These are phyloP conservation scores for Huntiella bhutanensis DNA, from an alignment of 2,329 filamentous ascomycete species.

Conservation along the genomic window DNA sequence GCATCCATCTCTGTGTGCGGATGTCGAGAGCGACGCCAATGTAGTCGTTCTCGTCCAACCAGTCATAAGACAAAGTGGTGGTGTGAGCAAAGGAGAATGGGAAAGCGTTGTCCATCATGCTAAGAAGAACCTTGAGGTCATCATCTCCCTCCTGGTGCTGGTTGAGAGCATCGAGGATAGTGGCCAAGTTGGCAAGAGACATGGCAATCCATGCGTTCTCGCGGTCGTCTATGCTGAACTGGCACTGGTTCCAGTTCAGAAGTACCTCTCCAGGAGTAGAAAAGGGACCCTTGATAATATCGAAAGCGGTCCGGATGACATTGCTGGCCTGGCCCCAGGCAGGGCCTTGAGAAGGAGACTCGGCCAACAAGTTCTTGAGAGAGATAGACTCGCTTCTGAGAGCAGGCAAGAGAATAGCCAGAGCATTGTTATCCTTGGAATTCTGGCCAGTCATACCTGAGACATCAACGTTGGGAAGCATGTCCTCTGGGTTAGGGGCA, in stretches of 20 bases:
- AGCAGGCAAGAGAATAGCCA: constrained; percentile 15
- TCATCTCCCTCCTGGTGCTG: constrained; percentile 11
- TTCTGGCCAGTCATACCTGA: constrained; percentile 1
- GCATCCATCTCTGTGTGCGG: constrained; percentile 20
- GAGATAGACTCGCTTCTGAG: constrained; percentile 16
- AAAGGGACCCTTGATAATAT: constrained; percentile 17
- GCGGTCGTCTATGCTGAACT: constrained; percentile 2
- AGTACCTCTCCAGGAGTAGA: constrained; percentile 15
- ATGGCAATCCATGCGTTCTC: constrained; percentile 13
- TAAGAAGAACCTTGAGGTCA: constrained; percentile 16
- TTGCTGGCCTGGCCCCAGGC: constrained; percentile 9
- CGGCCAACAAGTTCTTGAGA: constrained; percentile 16
- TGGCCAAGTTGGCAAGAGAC: constrained; percentile 20
- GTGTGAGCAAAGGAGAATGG: constrained; percentile 16
- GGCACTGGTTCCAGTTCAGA: constrained; percentile 16
- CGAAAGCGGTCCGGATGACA: constrained; percentile 13
- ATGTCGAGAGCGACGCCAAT: constrained; percentile 19
- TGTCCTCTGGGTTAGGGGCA: constrained; percentile 9
- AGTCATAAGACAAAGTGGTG: constrained; percentile 10
- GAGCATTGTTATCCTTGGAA: constrained; percentile 11
- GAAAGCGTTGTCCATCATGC: constrained; percentile 18
- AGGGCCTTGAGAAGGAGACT: constrained; percentile 12
- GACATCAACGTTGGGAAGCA: constrained; percentile 3
- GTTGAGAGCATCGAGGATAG: constrained; percentile 17
- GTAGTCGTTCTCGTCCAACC: constrained; percentile 13